These are phyloP conservation scores for Salix dunnii DNA, from an alignment of 345 rosid species.

Conservation along the genomic window DNA sequence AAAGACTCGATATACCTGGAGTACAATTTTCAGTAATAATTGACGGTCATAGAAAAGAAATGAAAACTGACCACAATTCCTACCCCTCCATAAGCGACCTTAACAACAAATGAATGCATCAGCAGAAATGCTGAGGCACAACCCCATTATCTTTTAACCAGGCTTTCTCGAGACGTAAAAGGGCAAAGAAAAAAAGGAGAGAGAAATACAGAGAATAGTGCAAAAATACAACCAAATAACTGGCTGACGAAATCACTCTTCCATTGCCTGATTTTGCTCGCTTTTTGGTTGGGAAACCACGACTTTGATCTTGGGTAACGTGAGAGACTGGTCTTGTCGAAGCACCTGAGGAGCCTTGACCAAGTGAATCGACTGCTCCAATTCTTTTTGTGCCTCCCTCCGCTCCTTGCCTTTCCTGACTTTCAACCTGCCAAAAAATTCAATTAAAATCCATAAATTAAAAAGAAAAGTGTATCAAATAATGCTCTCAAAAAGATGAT, in stretches of 20 bases:
- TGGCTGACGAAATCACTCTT: constrained; percentile 44
- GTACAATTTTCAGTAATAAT: not conserved
- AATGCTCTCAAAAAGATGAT: not conserved
- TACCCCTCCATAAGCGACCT: not conserved
- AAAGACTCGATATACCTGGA: not conserved
- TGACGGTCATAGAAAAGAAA: not conserved
- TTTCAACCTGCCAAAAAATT: constrained; percentile 49
- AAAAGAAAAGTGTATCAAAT: not conserved
- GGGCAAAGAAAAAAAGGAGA: not conserved
- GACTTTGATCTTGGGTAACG: constrained; percentile 58
- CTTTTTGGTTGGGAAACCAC: constrained; percentile 35
- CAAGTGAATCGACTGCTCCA: constrained; percentile 50
- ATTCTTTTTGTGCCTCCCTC: constrained; percentile 35
- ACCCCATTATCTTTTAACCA: not conserved
- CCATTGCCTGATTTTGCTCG: constrained; percentile 60
- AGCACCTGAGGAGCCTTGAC: constrained; percentile 47
- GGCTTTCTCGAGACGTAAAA: not conserved
- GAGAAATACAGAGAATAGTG: not conserved
- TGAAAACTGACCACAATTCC: not conserved
- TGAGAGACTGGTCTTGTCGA: constrained; percentile 33
- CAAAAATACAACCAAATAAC: not conserved
- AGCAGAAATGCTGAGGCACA: not conserved
- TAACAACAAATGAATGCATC: not conserved
- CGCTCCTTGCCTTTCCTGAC: constrained; percentile 40
- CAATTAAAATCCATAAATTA: not conserved